Conservation (phyloP, 345 rosid genomes). For the Eucalyptus urophylla region DNA sequence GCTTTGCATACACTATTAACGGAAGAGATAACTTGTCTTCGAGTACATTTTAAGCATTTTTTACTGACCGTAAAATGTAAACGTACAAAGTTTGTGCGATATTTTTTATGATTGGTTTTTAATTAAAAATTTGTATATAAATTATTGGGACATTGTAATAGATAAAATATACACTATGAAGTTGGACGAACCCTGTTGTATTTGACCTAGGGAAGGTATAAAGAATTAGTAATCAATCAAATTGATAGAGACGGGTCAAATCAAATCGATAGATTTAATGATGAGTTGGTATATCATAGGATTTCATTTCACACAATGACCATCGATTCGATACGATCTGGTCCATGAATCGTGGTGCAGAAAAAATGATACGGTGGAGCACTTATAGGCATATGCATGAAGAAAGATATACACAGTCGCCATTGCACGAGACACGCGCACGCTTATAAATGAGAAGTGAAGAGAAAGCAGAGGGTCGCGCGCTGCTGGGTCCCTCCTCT, state of each 20-base stretch:
- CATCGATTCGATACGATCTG: no score
- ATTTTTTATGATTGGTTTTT: neutral
- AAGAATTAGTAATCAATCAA: neutral
- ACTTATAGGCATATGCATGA: neutral
- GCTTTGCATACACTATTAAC: neutral
- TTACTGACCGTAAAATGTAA: neutral
- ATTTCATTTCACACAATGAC: no score
- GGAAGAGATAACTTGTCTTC: neutral
- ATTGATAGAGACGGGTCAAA: no score
- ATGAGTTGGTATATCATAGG: no score
- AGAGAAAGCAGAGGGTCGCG: neutral
- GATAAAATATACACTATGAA: neutral
- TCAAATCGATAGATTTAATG: no score
- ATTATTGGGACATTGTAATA: neutral
- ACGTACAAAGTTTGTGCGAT: neutral
- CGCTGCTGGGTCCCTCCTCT: neutral
- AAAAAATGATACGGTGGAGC: neutral
- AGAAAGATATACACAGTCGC: neutral
- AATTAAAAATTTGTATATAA: neutral
- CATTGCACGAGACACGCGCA: neutral
- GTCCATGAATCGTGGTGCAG: no score
- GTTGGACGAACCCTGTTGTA: neutral
- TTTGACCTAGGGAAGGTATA: neutral
- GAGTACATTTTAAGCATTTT: neutral
- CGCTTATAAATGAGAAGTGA: no score